Evolutionary conservation across 2,329 filamentous ascomycete species (phyloP).

Genomic region (Xylariaceae sp.): DNA sequence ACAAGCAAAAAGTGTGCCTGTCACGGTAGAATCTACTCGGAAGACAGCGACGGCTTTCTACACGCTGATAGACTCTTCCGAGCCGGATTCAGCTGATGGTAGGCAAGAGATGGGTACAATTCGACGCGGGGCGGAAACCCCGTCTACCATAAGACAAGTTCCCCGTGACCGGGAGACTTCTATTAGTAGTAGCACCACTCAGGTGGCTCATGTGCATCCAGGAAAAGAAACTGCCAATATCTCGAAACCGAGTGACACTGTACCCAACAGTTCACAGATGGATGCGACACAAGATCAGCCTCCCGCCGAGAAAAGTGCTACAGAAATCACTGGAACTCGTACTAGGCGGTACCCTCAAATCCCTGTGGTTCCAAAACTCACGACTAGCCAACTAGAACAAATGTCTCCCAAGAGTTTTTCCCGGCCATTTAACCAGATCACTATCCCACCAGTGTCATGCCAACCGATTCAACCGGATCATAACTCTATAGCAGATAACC

Average conservation of each 20-base stretch:
- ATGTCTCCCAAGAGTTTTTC: constrained; percentile 78
- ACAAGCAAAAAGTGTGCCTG: constrained; percentile 38
- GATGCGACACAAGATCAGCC: constrained; percentile 8
- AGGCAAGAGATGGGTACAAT: constrained; percentile 42
- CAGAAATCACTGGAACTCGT: constrained; percentile 23
- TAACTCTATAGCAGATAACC: constrained; percentile 45
- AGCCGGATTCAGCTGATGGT: constrained; percentile 38
- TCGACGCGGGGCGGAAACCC: constrained; percentile 44
- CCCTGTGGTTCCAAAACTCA: constrained; percentile 77
- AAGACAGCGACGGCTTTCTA: constrained; percentile 55
- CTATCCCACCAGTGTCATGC: constrained; percentile 37
- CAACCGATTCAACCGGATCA: constrained; percentile 29
- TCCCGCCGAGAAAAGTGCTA: neutral
- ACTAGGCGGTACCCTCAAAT: constrained; percentile 71
- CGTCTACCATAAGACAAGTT: constrained; percentile 15
- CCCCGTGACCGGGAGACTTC: constrained; percentile 19
- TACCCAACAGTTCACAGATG: constrained; percentile 14
- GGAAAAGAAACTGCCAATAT: neutral
- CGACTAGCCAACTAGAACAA: constrained; percentile 61
- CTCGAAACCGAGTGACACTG: neutral
- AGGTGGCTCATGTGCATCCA: neutral
- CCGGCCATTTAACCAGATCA: constrained; percentile 63
- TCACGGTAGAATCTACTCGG: constrained; percentile 44
- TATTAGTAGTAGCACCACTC: constrained; percentile 8
- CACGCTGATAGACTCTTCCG: constrained; percentile 55